These are phyloP conservation scores for Rhodotorula toruloides DNA, from an alignment of 768 basidiomycete species.

Conservation along the genomic window DNA sequence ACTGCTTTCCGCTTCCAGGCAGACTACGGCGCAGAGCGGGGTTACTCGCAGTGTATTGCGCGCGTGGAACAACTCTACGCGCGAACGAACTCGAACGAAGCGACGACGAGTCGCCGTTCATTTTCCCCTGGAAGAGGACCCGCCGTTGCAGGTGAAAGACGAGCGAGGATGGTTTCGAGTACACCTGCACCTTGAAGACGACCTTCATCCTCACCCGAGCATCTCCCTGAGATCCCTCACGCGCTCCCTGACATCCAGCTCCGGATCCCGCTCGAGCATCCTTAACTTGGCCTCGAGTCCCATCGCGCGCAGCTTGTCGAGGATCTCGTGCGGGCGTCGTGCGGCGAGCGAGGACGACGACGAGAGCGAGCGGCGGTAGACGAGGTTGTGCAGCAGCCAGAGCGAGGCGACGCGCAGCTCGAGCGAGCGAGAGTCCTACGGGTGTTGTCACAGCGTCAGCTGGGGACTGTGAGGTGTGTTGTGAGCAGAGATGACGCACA, in stretches of 20 bases:
- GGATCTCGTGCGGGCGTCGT: conserved; percentile 15
- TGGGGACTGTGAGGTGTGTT: neutral
- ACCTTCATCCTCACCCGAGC: neutral
- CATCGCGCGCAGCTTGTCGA: conserved; percentile 35
- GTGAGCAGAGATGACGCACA: conserved; percentile 9
- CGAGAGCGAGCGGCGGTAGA: conserved; percentile 10
- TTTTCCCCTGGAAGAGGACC: no score
- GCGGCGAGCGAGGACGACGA: neutral
- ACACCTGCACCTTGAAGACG: no score
- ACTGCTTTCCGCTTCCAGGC: no score
- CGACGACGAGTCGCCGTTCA: no score
- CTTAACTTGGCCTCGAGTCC: conserved; percentile 38
- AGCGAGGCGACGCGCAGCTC: conserved; percentile 35
- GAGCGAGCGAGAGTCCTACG: conserved; percentile 20
- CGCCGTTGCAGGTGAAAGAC: no score
- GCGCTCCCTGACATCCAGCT: conserved; percentile 40
- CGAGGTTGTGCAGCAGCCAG: conserved; percentile 39
- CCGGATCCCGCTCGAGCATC: conserved; percentile 36
- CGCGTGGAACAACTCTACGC: no score
- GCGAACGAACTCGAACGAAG: no score
- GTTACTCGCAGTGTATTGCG: no score
- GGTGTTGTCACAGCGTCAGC: neutral
- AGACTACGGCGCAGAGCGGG: no score
- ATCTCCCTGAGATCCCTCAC: conserved; percentile 35
- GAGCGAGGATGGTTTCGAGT: no score